Conservation (phyloP, 805 yeast genomes). For the Clavispora fructus region DNA sequence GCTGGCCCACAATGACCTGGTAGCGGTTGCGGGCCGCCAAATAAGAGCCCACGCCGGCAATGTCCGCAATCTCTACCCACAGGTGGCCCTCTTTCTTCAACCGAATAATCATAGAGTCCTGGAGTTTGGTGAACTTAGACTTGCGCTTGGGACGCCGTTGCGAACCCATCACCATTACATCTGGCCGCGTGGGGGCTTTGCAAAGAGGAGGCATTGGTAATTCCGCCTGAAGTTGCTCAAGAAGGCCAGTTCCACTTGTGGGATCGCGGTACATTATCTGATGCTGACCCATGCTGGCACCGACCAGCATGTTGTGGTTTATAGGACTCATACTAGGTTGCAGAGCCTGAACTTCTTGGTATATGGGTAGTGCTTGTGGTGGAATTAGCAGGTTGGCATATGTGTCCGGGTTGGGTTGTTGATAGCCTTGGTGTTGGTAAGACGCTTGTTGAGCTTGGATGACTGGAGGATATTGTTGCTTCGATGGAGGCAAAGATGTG, state of each 20-base stretch:
- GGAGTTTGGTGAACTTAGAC: constrained; percentile 66
- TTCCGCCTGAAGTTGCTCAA: constrained; percentile 23
- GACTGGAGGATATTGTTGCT: neutral
- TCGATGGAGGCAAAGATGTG: neutral
- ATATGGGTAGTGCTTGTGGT: neutral
- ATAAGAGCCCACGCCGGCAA: constrained; percentile 57
- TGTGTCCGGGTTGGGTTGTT: neutral
- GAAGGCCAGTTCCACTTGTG: constrained; percentile 24
- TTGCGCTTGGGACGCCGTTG: constrained; percentile 52
- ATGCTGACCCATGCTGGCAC: neutral
- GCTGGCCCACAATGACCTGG: constrained; percentile 78
- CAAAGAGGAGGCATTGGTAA: constrained; percentile 49
- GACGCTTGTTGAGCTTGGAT: neutral
- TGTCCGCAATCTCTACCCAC: constrained; percentile 72
- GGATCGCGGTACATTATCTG: neutral
- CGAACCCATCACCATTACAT: constrained; percentile 34
- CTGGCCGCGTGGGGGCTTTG: constrained; percentile 38
- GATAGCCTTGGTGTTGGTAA: neutral
- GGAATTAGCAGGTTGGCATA: neutral
- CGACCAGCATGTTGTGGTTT: neutral
- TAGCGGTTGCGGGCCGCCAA: constrained; percentile 74
- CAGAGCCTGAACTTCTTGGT: neutral
- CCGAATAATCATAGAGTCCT: constrained; percentile 58
- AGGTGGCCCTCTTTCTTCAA: constrained; percentile 59
- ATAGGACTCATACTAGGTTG: neutral